Conservation (phyloP, 2,329 filamentous ascomycete genomes). For the Penicillium italicum region DNA sequence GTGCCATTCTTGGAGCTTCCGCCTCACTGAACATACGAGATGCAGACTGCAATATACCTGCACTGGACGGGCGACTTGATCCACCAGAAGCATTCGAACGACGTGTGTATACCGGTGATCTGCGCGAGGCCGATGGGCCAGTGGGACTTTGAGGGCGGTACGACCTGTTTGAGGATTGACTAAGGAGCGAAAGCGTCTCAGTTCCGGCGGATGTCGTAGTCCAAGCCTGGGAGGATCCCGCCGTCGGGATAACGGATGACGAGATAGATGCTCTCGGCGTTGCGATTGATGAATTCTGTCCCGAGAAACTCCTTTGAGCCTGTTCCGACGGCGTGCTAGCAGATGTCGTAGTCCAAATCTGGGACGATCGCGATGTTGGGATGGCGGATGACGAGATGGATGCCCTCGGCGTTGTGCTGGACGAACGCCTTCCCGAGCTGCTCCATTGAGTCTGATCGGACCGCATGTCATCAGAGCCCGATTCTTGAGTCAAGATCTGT, state of each 20-base stretch:
- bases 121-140: background rate
- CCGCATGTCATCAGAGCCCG: background rate
- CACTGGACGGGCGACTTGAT: slow-evolving; percentile 6
- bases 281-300: background rate
- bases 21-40: background rate
- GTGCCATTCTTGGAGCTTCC: background rate
- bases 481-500: slow-evolving; percentile 3
- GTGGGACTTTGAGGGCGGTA: background rate
- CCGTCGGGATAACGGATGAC: background rate
- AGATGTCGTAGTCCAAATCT: slow-evolving; percentile 12
- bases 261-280: slow-evolving; percentile 3
- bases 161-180: background rate
- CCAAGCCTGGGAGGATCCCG: slow-evolving; percentile 14
- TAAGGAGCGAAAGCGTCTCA: background rate
- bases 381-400: slow-evolving; percentile 1
- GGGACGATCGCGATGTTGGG: slow-evolving; percentile 10
- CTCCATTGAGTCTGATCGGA: background rate
- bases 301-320: background rate
- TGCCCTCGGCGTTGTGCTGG: background rate
- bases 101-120: background rate
- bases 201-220: slow-evolving; percentile 5
- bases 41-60: background rate
- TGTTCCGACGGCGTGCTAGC: background rate
- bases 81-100: slow-evolving; percentile 5
- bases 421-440: background rate